Conservation (phyloP, 257 asterid species). For the Solanum ossicruentum region DNA sequence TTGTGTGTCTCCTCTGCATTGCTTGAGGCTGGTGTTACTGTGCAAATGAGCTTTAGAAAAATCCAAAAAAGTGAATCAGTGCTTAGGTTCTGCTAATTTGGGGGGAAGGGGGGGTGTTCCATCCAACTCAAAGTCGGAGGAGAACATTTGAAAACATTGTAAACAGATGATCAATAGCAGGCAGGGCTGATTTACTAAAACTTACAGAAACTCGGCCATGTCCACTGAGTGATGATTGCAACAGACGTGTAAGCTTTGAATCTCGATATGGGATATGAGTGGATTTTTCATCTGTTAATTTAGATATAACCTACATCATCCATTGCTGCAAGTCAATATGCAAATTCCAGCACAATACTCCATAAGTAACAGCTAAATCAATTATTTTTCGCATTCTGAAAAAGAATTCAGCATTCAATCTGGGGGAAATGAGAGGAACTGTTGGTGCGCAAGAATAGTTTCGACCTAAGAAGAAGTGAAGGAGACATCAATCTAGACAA, state of each 20-base stretch:
- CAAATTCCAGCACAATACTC: neutral
- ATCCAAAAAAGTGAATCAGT: slow-evolving; percentile 14
- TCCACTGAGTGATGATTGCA: slow-evolving; percentile 84
- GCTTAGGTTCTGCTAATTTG: neutral
- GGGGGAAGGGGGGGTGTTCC: neutral
- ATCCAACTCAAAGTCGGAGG: neutral
- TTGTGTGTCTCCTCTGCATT: slow-evolving; percentile 74
- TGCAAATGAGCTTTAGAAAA: slow-evolving; percentile 66
- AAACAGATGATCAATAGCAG: neutral
- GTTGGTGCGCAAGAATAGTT: neutral
- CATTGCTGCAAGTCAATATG: neutral
- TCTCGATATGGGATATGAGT: slow-evolving; percentile 78
- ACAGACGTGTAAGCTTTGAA: slow-evolving; percentile 73
- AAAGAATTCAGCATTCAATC: neutral
- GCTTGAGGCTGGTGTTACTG: slow-evolving; percentile 77
- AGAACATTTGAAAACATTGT: neutral
- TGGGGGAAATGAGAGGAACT: neutral
- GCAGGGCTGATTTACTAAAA: slow-evolving; percentile 6
- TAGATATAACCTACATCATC: slow-evolving; percentile 54
- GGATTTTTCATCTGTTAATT: slow-evolving; percentile 71
- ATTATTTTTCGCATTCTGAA: neutral
- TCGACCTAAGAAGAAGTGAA: neutral
- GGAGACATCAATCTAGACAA: neutral
- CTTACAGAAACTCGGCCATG: slow-evolving; percentile 75
- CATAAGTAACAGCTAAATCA: neutral